Evolutionary conservation across 768 basidiomycete species (phyloP).

Genomic region (Boletus insuetus): DNA sequence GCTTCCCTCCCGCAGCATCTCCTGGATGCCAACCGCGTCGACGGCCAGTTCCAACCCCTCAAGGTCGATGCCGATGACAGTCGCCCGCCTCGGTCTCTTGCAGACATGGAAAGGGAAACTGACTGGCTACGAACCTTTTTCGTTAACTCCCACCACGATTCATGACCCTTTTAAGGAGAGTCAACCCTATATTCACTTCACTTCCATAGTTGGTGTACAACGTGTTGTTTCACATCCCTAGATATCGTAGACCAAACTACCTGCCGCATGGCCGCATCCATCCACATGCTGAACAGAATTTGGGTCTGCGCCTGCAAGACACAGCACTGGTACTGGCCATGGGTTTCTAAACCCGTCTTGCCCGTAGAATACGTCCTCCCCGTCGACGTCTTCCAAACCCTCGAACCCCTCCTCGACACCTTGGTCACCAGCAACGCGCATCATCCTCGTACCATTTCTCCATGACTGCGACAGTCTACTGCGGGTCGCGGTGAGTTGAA

Average conservation of each 20-base stretch:
- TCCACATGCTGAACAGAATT: constrained; percentile 29
- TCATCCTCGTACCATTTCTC: constrained; percentile 42
- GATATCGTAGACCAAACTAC: constrained; percentile 32
- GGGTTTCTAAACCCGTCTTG: constrained; percentile 3
- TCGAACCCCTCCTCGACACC: constrained; percentile 32
- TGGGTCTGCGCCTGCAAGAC: constrained; percentile 36
- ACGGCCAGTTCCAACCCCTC: constrained; percentile 36
- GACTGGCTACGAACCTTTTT: constrained; percentile 63
- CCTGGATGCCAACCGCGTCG: constrained; percentile 4
- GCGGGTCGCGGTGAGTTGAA: constrained; percentile 48
- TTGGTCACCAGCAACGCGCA: constrained; percentile 37
- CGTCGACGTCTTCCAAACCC: constrained; percentile 33
- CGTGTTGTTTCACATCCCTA: constrained; percentile 7
- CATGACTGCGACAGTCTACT: constrained; percentile 45
- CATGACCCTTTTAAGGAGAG: neutral
- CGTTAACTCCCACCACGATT: constrained; percentile 3
- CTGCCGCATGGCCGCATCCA: constrained; percentile 39
- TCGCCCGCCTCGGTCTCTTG: constrained; percentile 54
- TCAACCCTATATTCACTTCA: neutral
- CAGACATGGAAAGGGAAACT: constrained; percentile 84
- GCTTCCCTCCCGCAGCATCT: constrained; percentile 44
- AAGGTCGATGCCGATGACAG: constrained; percentile 71
- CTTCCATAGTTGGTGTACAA: constrained; percentile 6
- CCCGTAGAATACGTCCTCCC: constrained; percentile 28
- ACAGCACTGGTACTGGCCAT: constrained; percentile 33